Percentiles rank a stretch among this genome's conserved stretches.
Conservation (phyloP, 306 rosid genomes). For the Styphnolobium japonicum region DNA sequence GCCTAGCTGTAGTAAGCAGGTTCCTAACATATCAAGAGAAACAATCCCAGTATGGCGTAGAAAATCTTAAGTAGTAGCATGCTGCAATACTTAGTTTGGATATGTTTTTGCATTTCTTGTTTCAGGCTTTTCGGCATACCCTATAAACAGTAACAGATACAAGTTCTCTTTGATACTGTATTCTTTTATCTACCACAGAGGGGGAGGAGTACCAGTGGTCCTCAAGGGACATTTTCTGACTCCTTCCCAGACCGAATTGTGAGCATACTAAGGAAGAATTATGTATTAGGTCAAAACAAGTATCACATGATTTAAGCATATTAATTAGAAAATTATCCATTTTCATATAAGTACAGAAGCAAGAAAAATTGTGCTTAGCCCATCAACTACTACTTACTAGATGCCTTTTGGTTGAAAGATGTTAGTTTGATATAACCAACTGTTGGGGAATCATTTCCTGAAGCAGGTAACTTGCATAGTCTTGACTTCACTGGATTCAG, state of each 20-base stretch:
- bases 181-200: background rate
- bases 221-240: background rate
- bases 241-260: background rate
- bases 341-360: slow-evolving; percentile 11
- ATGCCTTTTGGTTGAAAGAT: slow-evolving; percentile 84
- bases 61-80: too few relatives aligned
- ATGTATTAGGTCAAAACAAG: background rate
- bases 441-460: slow-evolving; percentile 64
- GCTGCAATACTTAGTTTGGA: background rate
- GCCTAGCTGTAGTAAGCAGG: too few relatives aligned
- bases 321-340: background rate
- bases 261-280: background rate
- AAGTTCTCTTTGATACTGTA: background rate
- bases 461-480: slow-evolving; percentile 66
- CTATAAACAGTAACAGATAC: background rate
- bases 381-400: slow-evolving; percentile 53
- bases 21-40: background rate
- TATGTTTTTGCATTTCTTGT: background rate
- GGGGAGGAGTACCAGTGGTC: background rate
- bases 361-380: background rate
- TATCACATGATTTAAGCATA: background rate
- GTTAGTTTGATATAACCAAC: slow-evolving; percentile 90
- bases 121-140: background rate
- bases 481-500: slow-evolving; percentile 91
- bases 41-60: background rate